Evolutionary conservation across 805 yeast species (phyloP).

Genomic region (Wickerhamomyces ciferrii): DNA sequence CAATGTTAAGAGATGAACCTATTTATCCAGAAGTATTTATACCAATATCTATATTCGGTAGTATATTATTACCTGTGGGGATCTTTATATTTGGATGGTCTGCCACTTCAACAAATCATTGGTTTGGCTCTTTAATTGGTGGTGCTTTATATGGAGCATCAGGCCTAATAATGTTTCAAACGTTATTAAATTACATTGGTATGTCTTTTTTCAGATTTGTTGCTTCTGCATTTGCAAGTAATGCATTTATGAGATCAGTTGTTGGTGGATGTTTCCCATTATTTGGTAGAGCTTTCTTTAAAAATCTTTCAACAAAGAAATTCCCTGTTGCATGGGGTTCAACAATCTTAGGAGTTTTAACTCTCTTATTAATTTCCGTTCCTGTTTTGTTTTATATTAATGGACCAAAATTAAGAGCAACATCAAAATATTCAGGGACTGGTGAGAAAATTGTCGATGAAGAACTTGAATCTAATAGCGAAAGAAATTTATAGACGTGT

Average conservation of each 20-base stretch:
- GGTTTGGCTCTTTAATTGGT: constrained; percentile 46
- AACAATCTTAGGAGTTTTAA: constrained; percentile 45
- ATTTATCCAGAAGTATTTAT: constrained; percentile 37
- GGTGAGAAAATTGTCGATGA: not conserved
- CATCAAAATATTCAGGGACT: constrained; percentile 30
- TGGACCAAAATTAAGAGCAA: constrained; percentile 35
- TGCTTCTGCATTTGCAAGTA: constrained; percentile 66
- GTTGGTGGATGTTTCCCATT: constrained; percentile 67
- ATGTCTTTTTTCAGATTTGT: constrained; percentile 53
- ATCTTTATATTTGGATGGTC: constrained; percentile 49
- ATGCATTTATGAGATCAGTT: constrained; percentile 57
- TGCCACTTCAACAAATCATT: constrained; percentile 32
- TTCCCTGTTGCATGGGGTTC: constrained; percentile 54
- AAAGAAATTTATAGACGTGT: no score
- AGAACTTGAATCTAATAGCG: no score
- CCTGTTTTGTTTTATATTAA: constrained; percentile 48
- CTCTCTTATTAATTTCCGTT: constrained; percentile 42
- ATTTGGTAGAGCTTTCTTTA: constrained; percentile 63
- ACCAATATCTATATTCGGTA: constrained; percentile 36
- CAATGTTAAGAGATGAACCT: constrained; percentile 18
- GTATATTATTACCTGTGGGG: constrained; percentile 36
- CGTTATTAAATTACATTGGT: constrained; percentile 52
- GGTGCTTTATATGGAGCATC: constrained; percentile 33
- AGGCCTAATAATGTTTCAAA: constrained; percentile 48
- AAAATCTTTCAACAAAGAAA: constrained; percentile 41